Evolutionary conservation across 495 filamentous ascomycete genomes (phyloP).

Genomic region (Trichoderma gamsii): DNA sequence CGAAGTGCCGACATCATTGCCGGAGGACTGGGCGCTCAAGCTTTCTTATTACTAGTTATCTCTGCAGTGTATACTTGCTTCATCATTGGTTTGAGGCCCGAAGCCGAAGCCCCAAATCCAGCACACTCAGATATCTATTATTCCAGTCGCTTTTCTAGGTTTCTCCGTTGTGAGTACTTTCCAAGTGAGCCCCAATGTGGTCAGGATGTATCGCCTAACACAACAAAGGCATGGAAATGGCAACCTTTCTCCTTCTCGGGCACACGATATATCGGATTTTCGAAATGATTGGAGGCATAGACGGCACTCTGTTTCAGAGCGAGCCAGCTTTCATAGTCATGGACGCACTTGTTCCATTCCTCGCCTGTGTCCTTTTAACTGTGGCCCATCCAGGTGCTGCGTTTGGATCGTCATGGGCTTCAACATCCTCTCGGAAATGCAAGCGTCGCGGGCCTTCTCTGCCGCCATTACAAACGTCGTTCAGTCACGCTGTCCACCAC

Average conservation of each 20-base stretch:
- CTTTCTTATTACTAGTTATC: slow-evolving; percentile 22
- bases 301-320: slow-evolving; percentile 25
- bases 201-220: slow-evolving; percentile 17
- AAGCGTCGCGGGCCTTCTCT: slow-evolving; percentile 5
- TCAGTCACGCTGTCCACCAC: not conserved
- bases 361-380: slow-evolving; percentile 27
- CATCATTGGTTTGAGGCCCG: slow-evolving; percentile 27
- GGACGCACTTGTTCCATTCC: slow-evolving; percentile 34
- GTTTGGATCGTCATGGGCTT: slow-evolving; percentile 28
- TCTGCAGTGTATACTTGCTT: slow-evolving; percentile 28
- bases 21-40: not conserved
- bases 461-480: not conserved
- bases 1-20: slow-evolving; percentile 1
- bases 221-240: slow-evolving; percentile 24
- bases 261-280: slow-evolving; percentile 32
- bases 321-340: slow-evolving; percentile 28
- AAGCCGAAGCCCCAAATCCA: slow-evolving; percentile 29
- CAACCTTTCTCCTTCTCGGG: slow-evolving; percentile 28
- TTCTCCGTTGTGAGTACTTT: slow-evolving; percentile 30
- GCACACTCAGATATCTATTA: slow-evolving; percentile 29
- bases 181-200: not conserved
- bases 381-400: slow-evolving; percentile 23
- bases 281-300: slow-evolving; percentile 27
- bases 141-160: slow-evolving; percentile 30
- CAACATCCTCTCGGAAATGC: slow-evolving; percentile 23